phyloP scores from a whole-genome alignment of 768 basidiomycete genomes.

The Lyophyllum shimeji region DNA sequence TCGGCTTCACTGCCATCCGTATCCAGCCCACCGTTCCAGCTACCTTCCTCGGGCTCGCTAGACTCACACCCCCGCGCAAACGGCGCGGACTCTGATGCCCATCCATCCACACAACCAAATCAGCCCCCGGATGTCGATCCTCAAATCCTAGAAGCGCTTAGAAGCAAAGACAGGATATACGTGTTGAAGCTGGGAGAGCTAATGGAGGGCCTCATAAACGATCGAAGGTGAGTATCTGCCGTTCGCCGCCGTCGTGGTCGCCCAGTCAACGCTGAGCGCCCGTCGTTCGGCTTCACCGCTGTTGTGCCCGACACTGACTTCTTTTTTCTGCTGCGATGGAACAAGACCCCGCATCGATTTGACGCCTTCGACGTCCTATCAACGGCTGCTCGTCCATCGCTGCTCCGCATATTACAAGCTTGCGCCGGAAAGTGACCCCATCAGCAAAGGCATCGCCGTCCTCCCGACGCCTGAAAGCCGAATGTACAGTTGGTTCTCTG shows the following conservation, averaged over 20 bases:
- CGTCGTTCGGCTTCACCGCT: background rate
- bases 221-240: slow-evolving; percentile 58
- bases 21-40: slow-evolving; percentile 18
- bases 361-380: slow-evolving; percentile 73
- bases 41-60: slow-evolving; percentile 16
- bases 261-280: background rate
- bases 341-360: slow-evolving; percentile 64
- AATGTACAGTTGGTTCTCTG: slow-evolving; percentile 55
- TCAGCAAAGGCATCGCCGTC: slow-evolving; percentile 64
- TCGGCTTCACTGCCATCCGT: slow-evolving; percentile 13
- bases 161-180: slow-evolving; percentile 84
- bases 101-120: slow-evolving; percentile 13
- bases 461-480: slow-evolving; percentile 60
- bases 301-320: slow-evolving; percentile 20
- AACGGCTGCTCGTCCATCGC: slow-evolving; percentile 82
- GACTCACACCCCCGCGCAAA: slow-evolving; percentile 22
- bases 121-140: slow-evolving; percentile 59
- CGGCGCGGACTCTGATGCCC: slow-evolving; percentile 21
- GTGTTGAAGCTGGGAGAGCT: slow-evolving; percentile 87
- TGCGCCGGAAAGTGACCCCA: slow-evolving; percentile 64
- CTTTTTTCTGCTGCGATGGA: slow-evolving; percentile 11
- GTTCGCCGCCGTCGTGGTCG: background rate
- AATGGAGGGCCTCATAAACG: slow-evolving; percentile 78
- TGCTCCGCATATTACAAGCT: slow-evolving; percentile 82
- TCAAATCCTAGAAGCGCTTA: slow-evolving; percentile 82